phyloP scores from a whole-genome alignment of 306 rosid genomes.

The Quercus ilex region DNA sequence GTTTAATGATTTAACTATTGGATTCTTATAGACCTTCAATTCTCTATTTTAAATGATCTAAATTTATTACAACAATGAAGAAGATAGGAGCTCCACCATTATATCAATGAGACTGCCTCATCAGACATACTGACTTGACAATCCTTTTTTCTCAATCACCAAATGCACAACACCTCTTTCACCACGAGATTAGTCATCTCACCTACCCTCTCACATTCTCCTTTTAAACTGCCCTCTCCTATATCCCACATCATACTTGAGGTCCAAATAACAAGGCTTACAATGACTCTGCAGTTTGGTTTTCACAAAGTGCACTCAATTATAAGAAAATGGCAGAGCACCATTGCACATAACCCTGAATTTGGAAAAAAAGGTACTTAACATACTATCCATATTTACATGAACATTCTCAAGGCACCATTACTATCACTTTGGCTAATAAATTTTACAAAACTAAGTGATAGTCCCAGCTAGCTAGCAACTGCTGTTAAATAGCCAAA shows the following conservation, averaged over 20 bases:
- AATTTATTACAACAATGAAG: too few relatives aligned
- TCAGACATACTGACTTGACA: background rate
- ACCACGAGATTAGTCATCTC: background rate
- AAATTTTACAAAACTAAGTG: background rate
- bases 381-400: background rate
- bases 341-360: background rate
- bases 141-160: slow-evolving; percentile 6
- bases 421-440: background rate
- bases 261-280: background rate
- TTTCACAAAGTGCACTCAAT: background rate
- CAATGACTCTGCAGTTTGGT: background rate
- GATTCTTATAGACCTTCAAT: too few relatives aligned
- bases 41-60: too few relatives aligned
- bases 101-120: background rate
- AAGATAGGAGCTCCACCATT: background rate
- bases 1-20: background rate
- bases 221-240: slow-evolving; percentile 16
- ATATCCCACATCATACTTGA: slow-evolving; percentile 2
- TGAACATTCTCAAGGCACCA: slow-evolving; percentile 7
- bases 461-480: slow-evolving; percentile 18
- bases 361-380: slow-evolving; percentile 1
- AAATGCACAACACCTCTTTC: background rate
- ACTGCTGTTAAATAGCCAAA: slow-evolving; percentile 7
- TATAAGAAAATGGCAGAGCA: background rate
- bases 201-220: background rate